Percentiles rank a stretch among this genome's conserved stretches.
These are phyloP conservation scores for Pueraria montana DNA, from an alignment of 306 rosid species.

Conservation along the genomic window DNA sequence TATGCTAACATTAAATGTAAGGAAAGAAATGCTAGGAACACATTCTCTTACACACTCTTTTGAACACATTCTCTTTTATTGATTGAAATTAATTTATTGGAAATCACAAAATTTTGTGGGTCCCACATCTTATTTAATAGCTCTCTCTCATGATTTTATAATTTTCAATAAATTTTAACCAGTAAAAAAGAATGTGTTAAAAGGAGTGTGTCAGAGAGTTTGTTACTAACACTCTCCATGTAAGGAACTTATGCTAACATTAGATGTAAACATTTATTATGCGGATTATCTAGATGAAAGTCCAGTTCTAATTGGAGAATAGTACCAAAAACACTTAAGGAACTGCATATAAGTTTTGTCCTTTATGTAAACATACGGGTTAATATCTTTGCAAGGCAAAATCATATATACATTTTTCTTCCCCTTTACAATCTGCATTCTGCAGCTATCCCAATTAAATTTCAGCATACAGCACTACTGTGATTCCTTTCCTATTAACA, in stretches of 20 bases:
- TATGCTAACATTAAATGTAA: background rate
- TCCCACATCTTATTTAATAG: too few relatives aligned
- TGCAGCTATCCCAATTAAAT: conserved; percentile 38
- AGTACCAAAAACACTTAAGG: background rate
- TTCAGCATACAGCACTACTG: conserved; percentile 18
- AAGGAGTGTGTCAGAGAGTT: too few relatives aligned
- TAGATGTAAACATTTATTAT: background rate
- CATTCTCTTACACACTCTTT: too few relatives aligned
- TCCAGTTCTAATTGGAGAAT: background rate
- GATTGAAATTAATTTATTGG: too few relatives aligned
- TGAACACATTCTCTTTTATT: too few relatives aligned
- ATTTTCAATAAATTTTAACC: too few relatives aligned
- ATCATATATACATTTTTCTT: conserved; percentile 21
- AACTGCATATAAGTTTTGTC: background rate
- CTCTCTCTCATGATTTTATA: too few relatives aligned
- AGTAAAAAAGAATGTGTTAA: too few relatives aligned
- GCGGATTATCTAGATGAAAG: background rate
- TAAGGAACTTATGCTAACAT: background rate
- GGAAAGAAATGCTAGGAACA: too few relatives aligned
- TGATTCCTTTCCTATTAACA: conserved; percentile 48
- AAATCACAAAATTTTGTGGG: too few relatives aligned
- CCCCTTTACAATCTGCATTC: conserved; percentile 35
- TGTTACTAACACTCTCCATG: too few relatives aligned
- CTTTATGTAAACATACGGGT: background rate
- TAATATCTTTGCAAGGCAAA: conserved; percentile 12